A percentile compares a stretch with the other conserved stretches of the same genome.
These are phyloP conservation scores for Candida jianshihensis DNA, from an alignment of 805 yeast species.

Conservation along the genomic window DNA sequence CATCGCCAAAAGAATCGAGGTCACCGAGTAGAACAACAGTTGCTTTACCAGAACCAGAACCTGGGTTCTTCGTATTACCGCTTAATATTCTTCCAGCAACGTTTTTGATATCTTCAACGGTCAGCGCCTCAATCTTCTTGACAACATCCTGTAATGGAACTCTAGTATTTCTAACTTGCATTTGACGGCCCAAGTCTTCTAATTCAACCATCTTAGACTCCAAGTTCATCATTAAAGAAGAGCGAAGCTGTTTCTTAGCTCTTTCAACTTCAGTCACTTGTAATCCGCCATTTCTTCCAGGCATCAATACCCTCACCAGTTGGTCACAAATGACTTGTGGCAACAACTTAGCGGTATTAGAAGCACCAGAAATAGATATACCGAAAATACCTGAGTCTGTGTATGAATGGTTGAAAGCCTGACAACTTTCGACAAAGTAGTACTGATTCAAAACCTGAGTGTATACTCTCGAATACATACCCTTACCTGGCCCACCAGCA, in stretches of 20 bases:
- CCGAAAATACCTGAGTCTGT: slow-evolving; percentile 91
- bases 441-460: slow-evolving; percentile 86
- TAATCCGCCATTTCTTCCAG: slow-evolving; percentile 53
- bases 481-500: slow-evolving; percentile 99
- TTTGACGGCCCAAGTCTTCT: slow-evolving; percentile 93
- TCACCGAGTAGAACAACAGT: slow-evolving; percentile 87
- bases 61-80: slow-evolving; percentile 43
- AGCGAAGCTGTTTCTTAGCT: slow-evolving; percentile 87
- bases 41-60: slow-evolving; percentile 58
- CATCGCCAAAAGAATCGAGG: slow-evolving; percentile 80
- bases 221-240: slow-evolving; percentile 84
- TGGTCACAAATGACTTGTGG: slow-evolving; percentile 74
- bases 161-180: slow-evolving; percentile 73
- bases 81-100: slow-evolving; percentile 75
- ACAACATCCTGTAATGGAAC: slow-evolving; percentile 80
- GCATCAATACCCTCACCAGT: slow-evolving; percentile 39
- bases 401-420: slow-evolving; percentile 84
- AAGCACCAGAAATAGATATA: slow-evolving; percentile 74
- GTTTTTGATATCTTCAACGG: slow-evolving; percentile 58
- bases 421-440: slow-evolving; percentile 85
- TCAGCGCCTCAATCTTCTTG: slow-evolving; percentile 58
- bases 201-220: slow-evolving; percentile 91
- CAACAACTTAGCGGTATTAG: slow-evolving; percentile 78
- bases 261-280: slow-evolving; percentile 69
- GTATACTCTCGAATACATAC: slow-evolving; percentile 93